Evolutionary conservation across 75 land plant genomes (phyloP).

Genomic region (Pinus tabuliformis): DNA sequence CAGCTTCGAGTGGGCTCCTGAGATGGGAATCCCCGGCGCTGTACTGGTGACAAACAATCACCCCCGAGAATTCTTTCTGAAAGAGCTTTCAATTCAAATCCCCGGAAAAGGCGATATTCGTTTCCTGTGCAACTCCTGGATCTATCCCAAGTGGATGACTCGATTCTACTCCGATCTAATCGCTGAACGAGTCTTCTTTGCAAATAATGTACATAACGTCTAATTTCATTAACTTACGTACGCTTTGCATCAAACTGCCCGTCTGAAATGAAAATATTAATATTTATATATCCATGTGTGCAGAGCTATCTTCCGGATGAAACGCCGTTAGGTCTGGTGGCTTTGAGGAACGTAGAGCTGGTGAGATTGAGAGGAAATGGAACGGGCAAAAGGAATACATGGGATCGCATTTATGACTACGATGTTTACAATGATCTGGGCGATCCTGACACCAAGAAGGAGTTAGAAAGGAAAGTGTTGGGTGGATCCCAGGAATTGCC

Average conservation of each 20-base stretch:
- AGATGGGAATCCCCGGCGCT: constrained; percentile 11
- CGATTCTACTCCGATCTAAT: background rate
- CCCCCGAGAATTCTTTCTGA: constrained; percentile 23
- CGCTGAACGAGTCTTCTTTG: constrained; percentile 17
- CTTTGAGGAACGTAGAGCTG: constrained; percentile 14
- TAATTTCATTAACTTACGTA: background rate
- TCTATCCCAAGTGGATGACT: constrained; percentile 12
- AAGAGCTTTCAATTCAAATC: constrained; percentile 7
- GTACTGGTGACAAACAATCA: constrained; percentile 22
- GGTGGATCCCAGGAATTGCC: constrained; percentile 22
- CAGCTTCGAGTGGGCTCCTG: constrained; percentile 10
- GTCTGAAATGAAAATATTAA: background rate
- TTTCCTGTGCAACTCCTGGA: constrained; percentile 25
- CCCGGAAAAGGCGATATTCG: constrained; percentile 2
- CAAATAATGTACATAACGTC: background rate
- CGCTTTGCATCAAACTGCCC: background rate
- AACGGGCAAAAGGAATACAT: constrained; percentile 7
- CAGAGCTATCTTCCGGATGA: constrained; percentile 22
- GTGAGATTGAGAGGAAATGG: constrained; percentile 14
- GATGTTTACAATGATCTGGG: constrained; percentile 26
- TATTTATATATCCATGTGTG: background rate
- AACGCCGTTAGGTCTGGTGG: constrained; percentile 19
- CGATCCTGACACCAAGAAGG: constrained; percentile 4
- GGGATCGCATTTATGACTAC: constrained; percentile 22
- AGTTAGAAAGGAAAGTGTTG: constrained; percentile 10